Evolutionary conservation across 2,329 filamentous ascomycete genomes (phyloP), one percentile per base, ranked within the genome.

Genomic region (Pestalotiopsis sp.): DNA sequence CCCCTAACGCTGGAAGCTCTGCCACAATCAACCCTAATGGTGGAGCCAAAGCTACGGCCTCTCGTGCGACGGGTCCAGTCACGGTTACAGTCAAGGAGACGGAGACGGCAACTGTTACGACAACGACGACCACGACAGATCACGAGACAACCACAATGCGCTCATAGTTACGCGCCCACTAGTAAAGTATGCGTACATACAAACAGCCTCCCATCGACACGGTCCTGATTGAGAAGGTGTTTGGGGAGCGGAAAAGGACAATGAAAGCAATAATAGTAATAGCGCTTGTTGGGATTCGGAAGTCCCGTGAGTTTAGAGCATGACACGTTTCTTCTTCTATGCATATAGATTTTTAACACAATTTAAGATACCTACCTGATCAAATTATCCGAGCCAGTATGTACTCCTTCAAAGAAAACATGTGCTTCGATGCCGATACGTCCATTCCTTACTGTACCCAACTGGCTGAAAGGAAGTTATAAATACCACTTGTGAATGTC

Each of bases 1-100:
- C 27, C 36, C 5, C 45, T 23, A 14, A n/a, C 45, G n/a, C n/a
- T 23, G 31, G 31, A 20, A 23, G 14, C 7, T 36, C 31, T 14
- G 62, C 20, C 20, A 56, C 62, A n/a, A 25, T 39, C 36, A 36
- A 49, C 49, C 62, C 25, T 4, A 64, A 64, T 17, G 61, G 61
- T 9, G 61, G 61, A 11, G 65, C 66, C 56, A 57, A 73, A 12
- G 66, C 27, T 9, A 57, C 68, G 13, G 62, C 59, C 5, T 65
- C 67, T 9, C 36, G 23, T 45, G 52, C 20, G 56, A 57, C 13
- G 61, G 59, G 36, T 2, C 59, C 70, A 0, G 69, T 69, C 12
- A 74, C 71, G 0, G 68, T 73, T 5, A 74, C 73, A 3, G 72
- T 73, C n/a, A 74, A 73, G n/a, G 71, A 73, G 67, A 73, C 71